Conservation (phyloP, 768 basidiomycete genomes). For the Suillus brevipes region DNA sequence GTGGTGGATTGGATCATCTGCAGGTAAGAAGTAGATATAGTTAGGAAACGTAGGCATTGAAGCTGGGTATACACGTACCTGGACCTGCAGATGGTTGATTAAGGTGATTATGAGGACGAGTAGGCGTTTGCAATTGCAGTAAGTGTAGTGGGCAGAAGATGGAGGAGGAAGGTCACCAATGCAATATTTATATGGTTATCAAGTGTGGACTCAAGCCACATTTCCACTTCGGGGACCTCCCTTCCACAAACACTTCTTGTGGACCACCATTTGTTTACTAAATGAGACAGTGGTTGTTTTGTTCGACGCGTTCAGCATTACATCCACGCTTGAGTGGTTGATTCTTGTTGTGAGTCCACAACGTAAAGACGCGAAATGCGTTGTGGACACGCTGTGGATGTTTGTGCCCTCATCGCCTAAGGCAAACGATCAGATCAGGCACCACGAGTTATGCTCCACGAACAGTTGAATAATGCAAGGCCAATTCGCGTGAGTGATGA, state of each 20-base stretch:
- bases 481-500: not conserved
- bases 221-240: not conserved
- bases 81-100: not conserved
- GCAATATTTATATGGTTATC: not conserved
- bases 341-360: not conserved
- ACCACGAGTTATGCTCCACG: too few relatives aligned
- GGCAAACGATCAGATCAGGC: not conserved
- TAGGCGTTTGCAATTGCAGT: not conserved
- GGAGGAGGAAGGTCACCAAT: not conserved
- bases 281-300: not conserved
- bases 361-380: not conserved
- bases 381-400: not conserved
- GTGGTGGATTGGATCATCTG: not conserved
- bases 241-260: not conserved
- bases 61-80: not conserved
- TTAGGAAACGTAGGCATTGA: too few relatives aligned
- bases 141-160: not conserved
- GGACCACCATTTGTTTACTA: not conserved
- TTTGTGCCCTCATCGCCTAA: not conserved
- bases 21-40: not conserved
- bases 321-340: not conserved
- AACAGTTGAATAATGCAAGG: not conserved
- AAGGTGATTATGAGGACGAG: not conserved
- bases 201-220: not conserved
- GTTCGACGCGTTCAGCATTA: too few relatives aligned